A percentile compares a stretch with the other conserved stretches of the same genome.
phyloP scores from a whole-genome alignment of 192 early-diverging fungal species.

The Thamnidium elegans region DNA sequence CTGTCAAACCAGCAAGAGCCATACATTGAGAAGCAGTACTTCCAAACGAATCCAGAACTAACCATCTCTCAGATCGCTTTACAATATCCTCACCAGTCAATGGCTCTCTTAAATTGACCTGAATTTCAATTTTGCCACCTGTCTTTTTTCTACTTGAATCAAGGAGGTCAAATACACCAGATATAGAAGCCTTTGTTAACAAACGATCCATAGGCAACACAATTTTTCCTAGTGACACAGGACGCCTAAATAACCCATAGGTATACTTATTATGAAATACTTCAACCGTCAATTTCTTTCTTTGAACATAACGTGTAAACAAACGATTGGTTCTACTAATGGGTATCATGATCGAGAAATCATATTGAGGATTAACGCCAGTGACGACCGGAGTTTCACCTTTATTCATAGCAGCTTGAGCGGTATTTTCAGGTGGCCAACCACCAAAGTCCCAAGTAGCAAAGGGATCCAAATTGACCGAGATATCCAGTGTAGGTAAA shows the following conservation, averaged over 20 bases:
- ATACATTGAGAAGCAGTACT: slow-evolving; percentile 27
- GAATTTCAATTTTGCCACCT: slow-evolving; percentile 67
- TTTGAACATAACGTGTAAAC: slow-evolving; percentile 63
- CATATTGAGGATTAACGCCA: slow-evolving; percentile 51
- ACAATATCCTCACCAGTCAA: slow-evolving; percentile 56
- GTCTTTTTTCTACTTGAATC: slow-evolving; percentile 60
- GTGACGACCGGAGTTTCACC: slow-evolving; percentile 57
- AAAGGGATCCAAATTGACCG: slow-evolving; percentile 59
- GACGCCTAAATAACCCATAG: slow-evolving; percentile 51
- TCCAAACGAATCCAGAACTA: slow-evolving; percentile 55
- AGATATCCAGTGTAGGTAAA: slow-evolving; percentile 51
- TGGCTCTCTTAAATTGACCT: slow-evolving; percentile 61
- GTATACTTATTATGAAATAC: slow-evolving; percentile 58
- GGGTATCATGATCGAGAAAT: slow-evolving; percentile 49
- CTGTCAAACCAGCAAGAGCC: slow-evolving; percentile 15
- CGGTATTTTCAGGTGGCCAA: slow-evolving; percentile 62
- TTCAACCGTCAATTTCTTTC: slow-evolving; percentile 69
- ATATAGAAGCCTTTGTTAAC: slow-evolving; percentile 61
- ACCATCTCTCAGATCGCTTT: slow-evolving; percentile 61
- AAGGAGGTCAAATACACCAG: slow-evolving; percentile 58
- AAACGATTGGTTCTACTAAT: slow-evolving; percentile 58
- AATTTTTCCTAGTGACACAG: slow-evolving; percentile 59
- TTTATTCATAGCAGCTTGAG: slow-evolving; percentile 54
- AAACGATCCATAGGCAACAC: slow-evolving; percentile 54
- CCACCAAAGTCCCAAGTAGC: slow-evolving; percentile 69